Conservation (phyloP, 1,284 basidiomycete genomes). For the Sporisorium scitamineum region DNA sequence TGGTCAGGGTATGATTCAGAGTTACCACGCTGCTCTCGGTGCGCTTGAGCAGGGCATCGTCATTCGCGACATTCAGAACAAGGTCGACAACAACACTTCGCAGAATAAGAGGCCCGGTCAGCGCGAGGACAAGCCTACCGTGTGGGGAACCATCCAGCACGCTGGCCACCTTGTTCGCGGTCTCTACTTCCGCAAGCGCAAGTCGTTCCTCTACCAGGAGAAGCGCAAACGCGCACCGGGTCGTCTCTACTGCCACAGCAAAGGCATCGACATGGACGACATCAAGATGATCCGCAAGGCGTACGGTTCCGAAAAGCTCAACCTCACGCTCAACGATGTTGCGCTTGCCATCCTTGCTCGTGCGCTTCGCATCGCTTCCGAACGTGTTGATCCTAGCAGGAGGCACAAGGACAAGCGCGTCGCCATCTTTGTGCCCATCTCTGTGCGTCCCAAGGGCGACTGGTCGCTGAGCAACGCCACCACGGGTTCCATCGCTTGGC, state of each 20-base stretch:
- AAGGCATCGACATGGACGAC: conserved; percentile 64
- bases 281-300: conserved; percentile 68
- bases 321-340: conserved; percentile 67
- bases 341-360: conserved; percentile 64
- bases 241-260: conserved; percentile 64
- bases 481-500: conserved; percentile 66
- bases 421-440: conserved; percentile 67
- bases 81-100: conserved; percentile 56
- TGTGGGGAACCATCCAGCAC: conserved; percentile 62
- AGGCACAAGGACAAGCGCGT: conserved; percentile 64
- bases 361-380: conserved; percentile 64
- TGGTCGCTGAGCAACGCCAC: conserved; percentile 66
- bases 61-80: conserved; percentile 62
- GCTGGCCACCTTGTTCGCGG: conserved; percentile 58
- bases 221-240: conserved; percentile 38
- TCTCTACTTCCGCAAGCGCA: conserved; percentile 64
- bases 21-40: conserved; percentile 66
- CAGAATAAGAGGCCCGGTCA: conserved; percentile 57
- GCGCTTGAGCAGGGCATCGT: conserved; percentile 57
- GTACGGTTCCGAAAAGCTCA: conserved; percentile 54
- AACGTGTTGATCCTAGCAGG: conserved; percentile 42
- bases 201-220: conserved; percentile 60
- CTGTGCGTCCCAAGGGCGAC: conserved; percentile 62
- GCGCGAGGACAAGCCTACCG: conserved; percentile 57
- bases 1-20: conserved; percentile 69